A percentile compares a stretch with the other conserved stretches of the same genome.
Conservation (phyloP, 2,329 filamentous ascomycete species). For the Sarocladium oryzae region DNA sequence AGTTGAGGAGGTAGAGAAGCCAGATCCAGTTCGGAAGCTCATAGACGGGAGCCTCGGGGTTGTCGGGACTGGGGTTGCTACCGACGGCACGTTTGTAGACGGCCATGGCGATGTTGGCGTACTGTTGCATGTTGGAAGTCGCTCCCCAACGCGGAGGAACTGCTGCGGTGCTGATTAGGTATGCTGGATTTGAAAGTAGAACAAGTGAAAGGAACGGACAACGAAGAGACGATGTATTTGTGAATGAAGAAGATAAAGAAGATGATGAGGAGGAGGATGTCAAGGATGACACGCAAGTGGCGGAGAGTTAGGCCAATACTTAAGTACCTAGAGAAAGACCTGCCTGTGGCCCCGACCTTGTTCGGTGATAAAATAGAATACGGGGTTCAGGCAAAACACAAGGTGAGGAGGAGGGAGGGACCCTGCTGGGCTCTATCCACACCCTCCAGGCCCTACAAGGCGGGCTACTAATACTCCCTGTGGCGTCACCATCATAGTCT, state of each 20-base stretch:
- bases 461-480: too few species aligned
- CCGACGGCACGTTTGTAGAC: constrained; percentile 4
- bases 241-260: constrained; percentile 7
- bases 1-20: not conserved
- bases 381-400: too few species aligned
- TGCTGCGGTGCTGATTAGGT: too few species aligned
- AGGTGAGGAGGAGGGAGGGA: too few species aligned
- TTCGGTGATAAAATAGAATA: too few species aligned
- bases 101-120: constrained; percentile 2
- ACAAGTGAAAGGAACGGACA: not conserved
- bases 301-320: constrained; percentile 9
- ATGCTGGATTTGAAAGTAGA: too few species aligned
- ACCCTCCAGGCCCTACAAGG: too few species aligned
- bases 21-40: constrained; percentile 2
- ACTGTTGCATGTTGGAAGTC: not conserved
- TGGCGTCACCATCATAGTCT: too few species aligned
- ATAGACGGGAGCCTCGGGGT: not conserved
- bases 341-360: too few species aligned
- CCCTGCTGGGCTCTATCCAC: too few species aligned
- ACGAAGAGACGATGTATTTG: constrained; percentile 7
- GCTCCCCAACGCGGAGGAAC: too few species aligned
- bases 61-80: not conserved
- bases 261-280: not conserved
- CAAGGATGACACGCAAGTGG: constrained; percentile 8
- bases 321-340: not conserved